Conservation (phyloP, 257 asterid genomes). For the Leptodermis oblonga region DNA sequence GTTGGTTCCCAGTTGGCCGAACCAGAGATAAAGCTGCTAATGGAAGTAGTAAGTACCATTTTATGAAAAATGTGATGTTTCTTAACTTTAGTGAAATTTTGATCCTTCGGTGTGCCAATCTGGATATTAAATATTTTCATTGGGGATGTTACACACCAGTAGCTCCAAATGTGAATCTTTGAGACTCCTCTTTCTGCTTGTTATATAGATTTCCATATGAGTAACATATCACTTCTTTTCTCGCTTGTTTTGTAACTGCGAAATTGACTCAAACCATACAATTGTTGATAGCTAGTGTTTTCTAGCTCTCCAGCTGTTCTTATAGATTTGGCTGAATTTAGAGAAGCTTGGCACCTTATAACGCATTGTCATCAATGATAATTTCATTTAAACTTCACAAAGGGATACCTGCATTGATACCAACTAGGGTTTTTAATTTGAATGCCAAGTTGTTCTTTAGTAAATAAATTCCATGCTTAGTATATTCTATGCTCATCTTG, state of each 20-base stretch:
- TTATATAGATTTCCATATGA: too few species aligned
- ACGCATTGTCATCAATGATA: too few species aligned
- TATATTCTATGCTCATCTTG: too few species aligned
- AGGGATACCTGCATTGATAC: too few species aligned
- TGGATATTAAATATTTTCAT: background rate
- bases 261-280: background rate
- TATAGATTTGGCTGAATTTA: background rate
- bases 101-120: background rate
- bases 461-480: too few species aligned
- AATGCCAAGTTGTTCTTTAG: too few species aligned
- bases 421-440: too few species aligned
- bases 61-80: conserved; percentile 9
- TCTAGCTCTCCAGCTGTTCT: background rate
- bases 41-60: conserved; percentile 83
- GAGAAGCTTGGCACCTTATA: background rate
- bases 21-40: conserved; percentile 89
- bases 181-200: background rate
- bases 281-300: background rate
- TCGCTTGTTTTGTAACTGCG: background rate
- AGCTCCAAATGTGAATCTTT: background rate
- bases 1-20: conserved; percentile 98
- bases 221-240: background rate
- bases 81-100: background rate
- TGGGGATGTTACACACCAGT: background rate
- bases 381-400: too few species aligned